Base-by-base conservation (phyloP, 495 filamentous ascomycete genomes). In the Aspergillus bertholletiae region DNA sequence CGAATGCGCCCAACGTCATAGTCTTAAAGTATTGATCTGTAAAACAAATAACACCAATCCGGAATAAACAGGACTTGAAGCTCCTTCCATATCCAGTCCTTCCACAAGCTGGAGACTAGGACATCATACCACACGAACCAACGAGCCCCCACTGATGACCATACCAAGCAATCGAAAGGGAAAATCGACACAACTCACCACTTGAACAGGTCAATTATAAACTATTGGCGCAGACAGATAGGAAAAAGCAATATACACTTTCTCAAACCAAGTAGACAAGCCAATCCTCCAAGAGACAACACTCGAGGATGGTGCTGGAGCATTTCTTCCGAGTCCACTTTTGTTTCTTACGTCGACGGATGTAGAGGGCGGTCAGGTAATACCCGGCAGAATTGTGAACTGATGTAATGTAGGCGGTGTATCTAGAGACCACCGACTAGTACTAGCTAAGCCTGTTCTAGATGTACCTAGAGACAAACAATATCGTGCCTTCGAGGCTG, bases 311-410 rank as follows among this genome's bases (percentile, higher is more conserved):
- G 48, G n/a, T 40, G 20, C 48, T 12, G 23, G 17, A 22, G n/a
- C 47, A 21, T 15, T 34, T n/a, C 24, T 21, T 39, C 15, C 20
- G 7, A 24, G 7, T 51, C 46, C 46, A 26, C 47, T 40, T 35
- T 56, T 43, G 22, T 44, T 24, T 46, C 46, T 48, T 46, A 49
- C 49, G 46, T 37, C 46, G 40, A 51, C 54, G 35, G 21, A 44
- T 43, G 35, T 23, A 39, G 50, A 35, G 37, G 50, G 55, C 55
- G 55, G 55, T 57, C 47, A 22, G 17, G 5, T 3, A 30, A 43
- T 41, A 5, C 4, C 37, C 26, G 47, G 54, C 54, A 56, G 46
- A 56, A 48, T 40, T 9, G 34, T 37, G 34, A 15, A 37, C 34
- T 37, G 34, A 37, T 37, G 34, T 37, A 37, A 37, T 37, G 13